Evolutionary conservation across 1,284 basidiomycete genomes (phyloP).

Genomic region (Pyrrhoderma noxium): DNA sequence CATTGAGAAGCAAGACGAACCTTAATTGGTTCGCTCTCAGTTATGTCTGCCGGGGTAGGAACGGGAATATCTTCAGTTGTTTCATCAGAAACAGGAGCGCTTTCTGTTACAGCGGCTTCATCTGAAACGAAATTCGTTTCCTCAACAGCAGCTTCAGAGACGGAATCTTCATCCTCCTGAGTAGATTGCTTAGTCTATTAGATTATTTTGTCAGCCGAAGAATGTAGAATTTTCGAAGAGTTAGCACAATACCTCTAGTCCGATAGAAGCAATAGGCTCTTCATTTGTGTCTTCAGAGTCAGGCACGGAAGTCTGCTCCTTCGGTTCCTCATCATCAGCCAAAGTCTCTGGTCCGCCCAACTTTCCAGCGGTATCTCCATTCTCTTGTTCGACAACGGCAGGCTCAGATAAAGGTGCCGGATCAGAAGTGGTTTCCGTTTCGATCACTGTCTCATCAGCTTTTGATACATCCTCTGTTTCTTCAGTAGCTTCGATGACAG

Average conservation of each 20-base stretch:
- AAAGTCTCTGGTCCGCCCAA: background rate
- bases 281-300: background rate
- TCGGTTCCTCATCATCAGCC: background rate
- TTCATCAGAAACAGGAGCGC: background rate
- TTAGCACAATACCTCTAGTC: background rate
- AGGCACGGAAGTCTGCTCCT: background rate
- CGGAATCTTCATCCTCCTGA: background rate
- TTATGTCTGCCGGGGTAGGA: background rate
- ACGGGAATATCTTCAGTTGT: background rate
- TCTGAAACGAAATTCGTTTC: background rate
- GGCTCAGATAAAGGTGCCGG: background rate
- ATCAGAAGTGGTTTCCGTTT: conserved; percentile 7
- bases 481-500: background rate
- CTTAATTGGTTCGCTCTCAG: background rate
- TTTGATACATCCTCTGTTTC: conserved; percentile 4
- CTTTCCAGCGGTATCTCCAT: no score
- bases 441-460: conserved; percentile 1
- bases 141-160: background rate
- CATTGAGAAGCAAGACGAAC: no score
- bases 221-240: background rate
- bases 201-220: background rate
- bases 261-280: background rate
- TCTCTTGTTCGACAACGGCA: no score
- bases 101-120: background rate
- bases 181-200: background rate